A percentile compares a stretch with the other conserved stretches of the same genome.
phyloP scores from a whole-genome alignment of 208 protist genomes.

The Novymonas esmeraldas region DNA sequence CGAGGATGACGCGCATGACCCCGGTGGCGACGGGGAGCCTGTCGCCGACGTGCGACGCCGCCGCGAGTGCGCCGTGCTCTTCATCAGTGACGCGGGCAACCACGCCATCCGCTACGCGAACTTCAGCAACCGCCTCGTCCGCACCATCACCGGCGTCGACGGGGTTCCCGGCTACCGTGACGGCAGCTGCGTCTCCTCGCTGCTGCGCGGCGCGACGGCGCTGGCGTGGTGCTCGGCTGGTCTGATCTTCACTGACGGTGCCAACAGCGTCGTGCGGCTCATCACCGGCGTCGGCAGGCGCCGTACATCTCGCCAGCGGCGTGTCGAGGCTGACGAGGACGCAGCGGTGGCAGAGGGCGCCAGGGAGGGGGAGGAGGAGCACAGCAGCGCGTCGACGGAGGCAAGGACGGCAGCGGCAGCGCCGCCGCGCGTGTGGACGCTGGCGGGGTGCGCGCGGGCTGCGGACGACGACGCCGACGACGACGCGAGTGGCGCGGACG shows the following conservation, averaged over 20 bases:
- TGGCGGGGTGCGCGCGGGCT: constrained; percentile 38
- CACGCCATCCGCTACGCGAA: constrained; percentile 73
- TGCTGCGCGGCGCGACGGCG: constrained; percentile 52
- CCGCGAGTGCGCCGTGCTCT: constrained; percentile 46
- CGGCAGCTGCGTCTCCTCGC: constrained; percentile 51
- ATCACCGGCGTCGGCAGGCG: constrained; percentile 44
- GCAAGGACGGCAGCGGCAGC: neutral
- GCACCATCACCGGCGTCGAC: constrained; percentile 71
- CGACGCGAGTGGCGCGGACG: no score
- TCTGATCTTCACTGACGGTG: constrained; percentile 67
- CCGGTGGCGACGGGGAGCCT: constrained; percentile 4
- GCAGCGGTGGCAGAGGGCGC: neutral
- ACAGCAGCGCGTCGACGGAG: no score
- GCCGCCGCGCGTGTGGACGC: constrained; percentile 57
- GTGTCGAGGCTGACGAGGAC: neutral
- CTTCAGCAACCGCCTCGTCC: constrained; percentile 61
- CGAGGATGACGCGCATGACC: constrained; percentile 7
- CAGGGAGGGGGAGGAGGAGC: no score
- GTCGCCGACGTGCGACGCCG: neutral
- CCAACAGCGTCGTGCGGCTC: constrained; percentile 67
- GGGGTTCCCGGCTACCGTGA: constrained; percentile 82
- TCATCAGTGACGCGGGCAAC: constrained; percentile 84
- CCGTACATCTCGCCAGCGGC: neutral
- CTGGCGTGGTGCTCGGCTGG: constrained; percentile 64
- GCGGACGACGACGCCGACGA: neutral